A percentile compares a stretch with the other conserved stretches of the same genome.
Evolutionary conservation across 768 basidiomycete species (phyloP).

Genomic region (Bullera alba): DNA sequence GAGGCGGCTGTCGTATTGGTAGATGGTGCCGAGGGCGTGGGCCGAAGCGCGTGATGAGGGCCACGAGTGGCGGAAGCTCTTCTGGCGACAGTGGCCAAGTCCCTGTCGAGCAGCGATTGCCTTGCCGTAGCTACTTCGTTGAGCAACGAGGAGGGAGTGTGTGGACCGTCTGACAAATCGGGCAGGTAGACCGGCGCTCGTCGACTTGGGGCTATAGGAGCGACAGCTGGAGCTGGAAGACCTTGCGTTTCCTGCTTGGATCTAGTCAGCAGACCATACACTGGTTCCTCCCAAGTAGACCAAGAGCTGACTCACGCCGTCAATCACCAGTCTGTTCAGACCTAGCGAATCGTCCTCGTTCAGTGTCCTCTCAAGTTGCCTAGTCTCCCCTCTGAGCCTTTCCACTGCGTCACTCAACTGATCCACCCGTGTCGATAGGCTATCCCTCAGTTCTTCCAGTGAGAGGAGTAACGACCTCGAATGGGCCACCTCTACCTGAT

Average conservation of each 20-base stretch:
- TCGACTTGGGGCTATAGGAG: background rate
- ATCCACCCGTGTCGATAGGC: conserved; percentile 11
- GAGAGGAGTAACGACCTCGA: no score
- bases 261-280: background rate
- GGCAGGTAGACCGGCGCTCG: no score
- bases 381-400: conserved; percentile 18
- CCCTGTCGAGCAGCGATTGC: no score
- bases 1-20: no score
- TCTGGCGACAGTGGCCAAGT: no score
- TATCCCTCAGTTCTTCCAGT: conserved; percentile 19
- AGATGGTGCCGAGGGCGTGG: no score
- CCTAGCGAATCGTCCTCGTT: conserved; percentile 2
- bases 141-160: background rate
- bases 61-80: no score
- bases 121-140: background rate
- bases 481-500: no score
- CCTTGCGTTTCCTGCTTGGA: background rate
- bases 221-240: background rate
- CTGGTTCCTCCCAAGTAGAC: background rate
- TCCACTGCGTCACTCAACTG: conserved; percentile 20
- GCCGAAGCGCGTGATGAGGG: no score
- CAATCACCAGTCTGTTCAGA: background rate
- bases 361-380: conserved; percentile 14
- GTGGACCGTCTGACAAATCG: background rate
- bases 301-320: background rate